Conservation (phyloP, 768 basidiomycete species). For the Amanita phalloides region DNA sequence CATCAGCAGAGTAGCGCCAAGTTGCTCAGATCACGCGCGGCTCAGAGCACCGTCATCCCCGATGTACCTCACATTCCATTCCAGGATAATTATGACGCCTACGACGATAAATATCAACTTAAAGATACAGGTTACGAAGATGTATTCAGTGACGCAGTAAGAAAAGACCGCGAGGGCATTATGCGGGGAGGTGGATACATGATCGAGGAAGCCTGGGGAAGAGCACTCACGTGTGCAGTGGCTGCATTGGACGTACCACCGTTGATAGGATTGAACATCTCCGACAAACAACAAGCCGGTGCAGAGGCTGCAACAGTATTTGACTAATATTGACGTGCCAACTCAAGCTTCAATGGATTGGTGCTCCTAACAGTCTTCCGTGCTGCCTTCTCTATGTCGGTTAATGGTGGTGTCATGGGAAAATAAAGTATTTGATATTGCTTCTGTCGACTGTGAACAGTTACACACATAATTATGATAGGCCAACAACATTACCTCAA, state of each 20-base stretch:
- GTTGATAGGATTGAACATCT: slow-evolving; percentile 21
- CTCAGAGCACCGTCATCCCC: slow-evolving; percentile 53
- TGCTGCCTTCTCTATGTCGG: slow-evolving; percentile 34
- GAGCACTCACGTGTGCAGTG: slow-evolving; percentile 65
- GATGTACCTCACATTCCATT: slow-evolving; percentile 76
- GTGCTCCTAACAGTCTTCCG: slow-evolving; percentile 47
- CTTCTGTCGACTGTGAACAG: slow-evolving; percentile 31
- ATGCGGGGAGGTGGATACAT: slow-evolving; percentile 79
- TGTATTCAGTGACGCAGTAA: slow-evolving; percentile 63
- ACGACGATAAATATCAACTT: slow-evolving; percentile 56
- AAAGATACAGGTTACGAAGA: slow-evolving; percentile 54
- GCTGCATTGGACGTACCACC: slow-evolving; percentile 60
- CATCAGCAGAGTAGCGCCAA: slow-evolving; percentile 37
- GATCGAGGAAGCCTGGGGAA: slow-evolving; percentile 78
- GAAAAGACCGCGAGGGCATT: slow-evolving; percentile 65
- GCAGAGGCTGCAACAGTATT: slow-evolving; percentile 17
- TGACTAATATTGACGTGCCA: slow-evolving; percentile 31
- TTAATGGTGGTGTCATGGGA: slow-evolving; percentile 55
- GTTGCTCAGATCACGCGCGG: slow-evolving; percentile 51
- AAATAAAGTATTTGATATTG: slow-evolving; percentile 82
- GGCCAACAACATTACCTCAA: slow-evolving; percentile 10
- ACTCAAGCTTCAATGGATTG: slow-evolving; percentile 15
- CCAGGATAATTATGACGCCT: slow-evolving; percentile 66
- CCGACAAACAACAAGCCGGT: slow-evolving; percentile 6
- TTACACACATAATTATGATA: background rate